phyloP scores from a whole-genome alignment of 805 yeast genomes.

The Pichia heedii region DNA sequence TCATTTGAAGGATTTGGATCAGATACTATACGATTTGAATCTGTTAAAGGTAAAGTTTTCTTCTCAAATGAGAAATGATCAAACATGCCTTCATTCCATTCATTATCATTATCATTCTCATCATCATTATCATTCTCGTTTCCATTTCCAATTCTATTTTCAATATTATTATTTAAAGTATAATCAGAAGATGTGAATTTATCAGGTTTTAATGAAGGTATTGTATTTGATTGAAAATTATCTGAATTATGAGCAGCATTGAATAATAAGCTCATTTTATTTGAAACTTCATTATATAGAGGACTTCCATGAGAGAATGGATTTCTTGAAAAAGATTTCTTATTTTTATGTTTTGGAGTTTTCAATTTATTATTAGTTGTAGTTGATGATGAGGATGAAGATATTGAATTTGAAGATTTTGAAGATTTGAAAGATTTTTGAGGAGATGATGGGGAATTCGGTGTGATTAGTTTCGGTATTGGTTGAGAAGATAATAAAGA shows the following conservation, averaged over 20 bases:
- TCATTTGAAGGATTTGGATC: constrained; percentile 1
- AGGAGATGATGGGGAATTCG: neutral
- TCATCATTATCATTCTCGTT: no score
- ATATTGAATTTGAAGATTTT: neutral
- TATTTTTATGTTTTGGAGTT: constrained; percentile 3
- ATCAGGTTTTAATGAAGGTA: no score
- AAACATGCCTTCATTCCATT: constrained; percentile 9
- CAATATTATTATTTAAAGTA: neutral
- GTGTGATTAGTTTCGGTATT: constrained; percentile 2
- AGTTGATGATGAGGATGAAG: neutral
- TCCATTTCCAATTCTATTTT: neutral
- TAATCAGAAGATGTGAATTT: no score
- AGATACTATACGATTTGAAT: constrained; percentile 3
- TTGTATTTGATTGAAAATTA: no score
- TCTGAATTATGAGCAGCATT: constrained; percentile 3
- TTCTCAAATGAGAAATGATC: constrained; percentile 12
- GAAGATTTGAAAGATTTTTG: neutral
- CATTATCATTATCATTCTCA: neutral
- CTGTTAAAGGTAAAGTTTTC: constrained; percentile 2
- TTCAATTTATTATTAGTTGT: neutral
- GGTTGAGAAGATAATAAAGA: neutral
- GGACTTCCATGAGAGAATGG: constrained; percentile 9
- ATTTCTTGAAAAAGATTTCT: constrained; percentile 3
- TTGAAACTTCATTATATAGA: constrained; percentile 11
- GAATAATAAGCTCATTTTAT: constrained; percentile 9